Evolutionary conservation across 495 filamentous ascomycete genomes (phyloP), one percentile per base, ranked within the genome.

Genomic region (Stereocaulon alpinum): DNA sequence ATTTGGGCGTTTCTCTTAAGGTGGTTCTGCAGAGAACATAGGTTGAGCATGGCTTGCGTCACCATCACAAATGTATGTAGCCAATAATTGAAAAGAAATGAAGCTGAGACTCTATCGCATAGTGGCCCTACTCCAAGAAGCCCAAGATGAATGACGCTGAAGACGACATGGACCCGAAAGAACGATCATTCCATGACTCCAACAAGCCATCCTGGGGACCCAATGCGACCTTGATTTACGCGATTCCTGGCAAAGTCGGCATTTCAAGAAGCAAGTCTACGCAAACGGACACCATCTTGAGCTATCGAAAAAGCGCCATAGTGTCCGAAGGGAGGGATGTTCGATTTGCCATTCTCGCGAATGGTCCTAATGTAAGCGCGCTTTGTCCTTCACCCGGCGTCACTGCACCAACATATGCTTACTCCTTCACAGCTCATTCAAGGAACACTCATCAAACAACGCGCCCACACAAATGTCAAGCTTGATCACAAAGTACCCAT

Each of bases 71-170:
- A 76, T 80, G 78, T 82, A 82, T 65, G 71, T 80, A 74, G 66
- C 56, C 66, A 11, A 71, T 62, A 68, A 74, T 73, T 71, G 65
- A 65, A 74, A 64, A 64, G 59, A 69, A 74, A 74, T 71, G 73
- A 70, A 75, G 69, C 72, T 72, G 70, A 74, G 68, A n/a, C 58
- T 63, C 61, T 66, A 68, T 74, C 66, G 70, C 77, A 67, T 82
- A 96, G 91, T 95, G 85, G 82, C 89, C 90, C 42, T 90, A 93
- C 73, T 76, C 85, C 69, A 91, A 90, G 69, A 80, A 80, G 65
- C 75, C 85, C 41, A 89, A 90, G 68, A 80, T 80, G 20, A 73
- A 78, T 45, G 76, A 79, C 60, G 79, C 84, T 64, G 72, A 79
- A 40, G 73, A 71, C 64, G 71, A 83, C 49, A 76, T 88, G 77